phyloP scores from a whole-genome alignment of 2,329 filamentous ascomycete genomes.

The Rutstroemia sp. region DNA sequence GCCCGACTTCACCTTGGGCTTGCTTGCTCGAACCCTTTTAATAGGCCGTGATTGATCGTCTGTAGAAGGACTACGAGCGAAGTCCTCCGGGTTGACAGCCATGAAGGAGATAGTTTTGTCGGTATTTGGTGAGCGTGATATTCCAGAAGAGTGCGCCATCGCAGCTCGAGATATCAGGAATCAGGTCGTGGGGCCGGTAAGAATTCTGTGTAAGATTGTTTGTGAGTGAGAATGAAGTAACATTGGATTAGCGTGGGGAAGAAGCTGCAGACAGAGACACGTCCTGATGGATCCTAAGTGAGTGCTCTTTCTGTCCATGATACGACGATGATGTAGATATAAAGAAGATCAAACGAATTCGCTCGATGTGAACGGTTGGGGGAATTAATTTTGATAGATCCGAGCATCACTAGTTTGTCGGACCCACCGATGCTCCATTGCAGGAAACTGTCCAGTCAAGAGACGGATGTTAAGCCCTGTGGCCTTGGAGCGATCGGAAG shows the following conservation, averaged over 20 bases:
- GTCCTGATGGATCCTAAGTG: background rate
- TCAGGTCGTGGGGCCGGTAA: background rate
- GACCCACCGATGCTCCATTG: slow-evolving; percentile 15
- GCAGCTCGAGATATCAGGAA: background rate
- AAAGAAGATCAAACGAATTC: background rate
- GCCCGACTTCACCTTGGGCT: slow-evolving; percentile 55
- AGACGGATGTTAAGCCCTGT: slow-evolving; percentile 6
- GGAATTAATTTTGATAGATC: slow-evolving; percentile 9
- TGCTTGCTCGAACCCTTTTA: slow-evolving; percentile 24
- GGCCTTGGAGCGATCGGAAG: slow-evolving; percentile 8
- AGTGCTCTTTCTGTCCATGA: background rate
- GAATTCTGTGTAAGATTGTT: background rate
- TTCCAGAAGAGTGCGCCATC: background rate
- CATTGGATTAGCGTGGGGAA: background rate
- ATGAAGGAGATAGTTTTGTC: background rate
- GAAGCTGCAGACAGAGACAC: background rate
- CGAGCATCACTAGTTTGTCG: slow-evolving; percentile 14
- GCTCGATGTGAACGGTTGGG: slow-evolving; percentile 9
- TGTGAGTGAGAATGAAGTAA: background rate
- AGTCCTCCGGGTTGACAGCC: background rate
- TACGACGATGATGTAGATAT: background rate
- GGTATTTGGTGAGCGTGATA: background rate
- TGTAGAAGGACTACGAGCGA: slow-evolving; percentile 13
- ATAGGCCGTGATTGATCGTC: slow-evolving; percentile 12
- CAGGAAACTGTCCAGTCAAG: slow-evolving; percentile 6